Evolutionary conservation across 1,139 yeast genomes (phyloP).

Genomic region (Hyphopichia wangnamkhiaoensis): DNA sequence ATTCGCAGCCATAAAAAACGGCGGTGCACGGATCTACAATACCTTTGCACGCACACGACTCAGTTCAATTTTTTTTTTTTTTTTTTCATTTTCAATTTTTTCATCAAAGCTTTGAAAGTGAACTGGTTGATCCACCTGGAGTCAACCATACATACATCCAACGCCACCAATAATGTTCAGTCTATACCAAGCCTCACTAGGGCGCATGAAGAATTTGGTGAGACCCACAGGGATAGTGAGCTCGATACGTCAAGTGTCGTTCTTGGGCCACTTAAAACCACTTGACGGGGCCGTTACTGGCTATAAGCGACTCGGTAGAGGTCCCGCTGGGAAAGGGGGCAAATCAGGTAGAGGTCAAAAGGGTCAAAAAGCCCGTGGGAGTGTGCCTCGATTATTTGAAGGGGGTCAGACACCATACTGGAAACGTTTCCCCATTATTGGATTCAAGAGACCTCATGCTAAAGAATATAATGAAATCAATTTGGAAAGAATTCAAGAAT

Average conservation of each 20-base stretch:
- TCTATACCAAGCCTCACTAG: neutral
- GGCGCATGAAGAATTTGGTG: neutral
- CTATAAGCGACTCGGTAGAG: slow-evolving; percentile 87
- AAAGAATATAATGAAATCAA: slow-evolving; percentile 54
- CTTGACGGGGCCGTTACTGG: slow-evolving; percentile 41
- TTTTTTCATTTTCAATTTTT: no score
- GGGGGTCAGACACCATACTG: slow-evolving; percentile 98
- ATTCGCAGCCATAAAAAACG: no score
- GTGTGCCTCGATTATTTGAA: slow-evolving; percentile 91
- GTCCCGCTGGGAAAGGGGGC: slow-evolving; percentile 93
- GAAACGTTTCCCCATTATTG: slow-evolving; percentile 86
- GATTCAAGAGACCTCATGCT: slow-evolving; percentile 67
- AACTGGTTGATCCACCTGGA: no score
- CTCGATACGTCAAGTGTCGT: slow-evolving; percentile 21
- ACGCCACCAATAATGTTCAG: neutral
- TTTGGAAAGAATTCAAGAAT: slow-evolving; percentile 59
- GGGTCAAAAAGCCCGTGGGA: slow-evolving; percentile 96
- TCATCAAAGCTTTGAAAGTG: no score
- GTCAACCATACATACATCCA: no score
- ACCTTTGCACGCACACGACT: no score
- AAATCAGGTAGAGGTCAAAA: slow-evolving; percentile 98
- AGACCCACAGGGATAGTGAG: slow-evolving; percentile 5
- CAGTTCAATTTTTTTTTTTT: no score
- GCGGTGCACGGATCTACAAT: no score
- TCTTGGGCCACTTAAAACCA: slow-evolving; percentile 41